A percentile compares a stretch with the other conserved stretches of the same genome.
phyloP scores from a whole-genome alignment of 2,329 filamentous ascomycete species.

The Nemania diffusa region DNA sequence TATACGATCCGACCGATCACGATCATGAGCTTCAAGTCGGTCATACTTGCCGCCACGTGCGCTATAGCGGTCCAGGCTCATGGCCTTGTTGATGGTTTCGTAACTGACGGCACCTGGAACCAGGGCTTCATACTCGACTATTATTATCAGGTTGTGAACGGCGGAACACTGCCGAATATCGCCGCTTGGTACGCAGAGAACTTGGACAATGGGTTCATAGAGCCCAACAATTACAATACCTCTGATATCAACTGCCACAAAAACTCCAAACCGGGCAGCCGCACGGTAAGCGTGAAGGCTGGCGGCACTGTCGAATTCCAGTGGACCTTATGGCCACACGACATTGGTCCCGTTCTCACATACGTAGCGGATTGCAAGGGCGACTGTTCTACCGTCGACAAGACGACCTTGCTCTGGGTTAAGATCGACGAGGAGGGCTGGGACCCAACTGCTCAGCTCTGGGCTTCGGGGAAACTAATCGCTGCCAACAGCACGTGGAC shows the following conservation, averaged over 20 bases:
- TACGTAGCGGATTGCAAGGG: slow-evolving; percentile 49
- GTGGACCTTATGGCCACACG: slow-evolving; percentile 49
- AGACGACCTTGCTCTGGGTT: slow-evolving; percentile 40
- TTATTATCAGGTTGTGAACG: slow-evolving; percentile 26
- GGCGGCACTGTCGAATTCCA: slow-evolving; percentile 47
- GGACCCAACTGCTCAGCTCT: slow-evolving; percentile 45
- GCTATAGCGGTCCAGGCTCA: slow-evolving; percentile 25
- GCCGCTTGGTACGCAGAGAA: slow-evolving; percentile 46
- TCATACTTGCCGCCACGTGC: slow-evolving; percentile 22
- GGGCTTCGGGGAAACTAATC: slow-evolving; percentile 54
- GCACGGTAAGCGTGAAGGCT: slow-evolving; percentile 39
- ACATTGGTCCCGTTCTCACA: slow-evolving; percentile 50
- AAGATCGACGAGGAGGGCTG: slow-evolving; percentile 46
- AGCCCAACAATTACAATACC: slow-evolving; percentile 44
- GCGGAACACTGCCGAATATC: slow-evolving; percentile 15
- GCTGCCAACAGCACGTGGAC: slow-evolving; percentile 59
- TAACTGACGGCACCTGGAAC: slow-evolving; percentile 33
- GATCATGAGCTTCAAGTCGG: slow-evolving; percentile 16
- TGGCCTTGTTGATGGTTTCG: slow-evolving; percentile 30
- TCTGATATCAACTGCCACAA: slow-evolving; percentile 53
- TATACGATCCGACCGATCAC: background rate
- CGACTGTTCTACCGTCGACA: slow-evolving; percentile 19
- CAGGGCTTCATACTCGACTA: slow-evolving; percentile 33
- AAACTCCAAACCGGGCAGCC: slow-evolving; percentile 44
- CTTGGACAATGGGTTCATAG: slow-evolving; percentile 55